Conservation (phyloP, 192 early-diverging fungal genomes). For the Coemansia sp. region DNA sequence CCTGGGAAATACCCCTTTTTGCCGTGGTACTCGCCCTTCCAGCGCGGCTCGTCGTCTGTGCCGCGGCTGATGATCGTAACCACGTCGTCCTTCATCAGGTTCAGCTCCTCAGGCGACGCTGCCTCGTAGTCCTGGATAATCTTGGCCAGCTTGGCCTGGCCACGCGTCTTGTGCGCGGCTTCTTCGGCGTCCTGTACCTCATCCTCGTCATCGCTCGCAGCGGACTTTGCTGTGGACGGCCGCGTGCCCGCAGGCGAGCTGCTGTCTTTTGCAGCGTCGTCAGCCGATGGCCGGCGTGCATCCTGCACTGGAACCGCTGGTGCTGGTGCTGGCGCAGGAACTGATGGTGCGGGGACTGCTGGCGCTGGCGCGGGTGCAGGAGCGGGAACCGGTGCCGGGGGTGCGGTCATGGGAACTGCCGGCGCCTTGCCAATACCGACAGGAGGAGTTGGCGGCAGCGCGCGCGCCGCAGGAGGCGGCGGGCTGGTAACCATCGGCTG, state of each 20-base stretch:
- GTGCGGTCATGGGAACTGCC: constrained; percentile 1
- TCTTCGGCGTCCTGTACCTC: neutral
- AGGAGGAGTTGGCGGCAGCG: constrained; percentile 12
- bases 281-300: neutral
- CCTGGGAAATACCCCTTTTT: constrained; percentile 71
- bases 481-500: constrained; percentile 9
- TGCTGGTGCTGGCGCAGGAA: constrained; percentile 8
- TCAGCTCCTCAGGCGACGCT: constrained; percentile 62
- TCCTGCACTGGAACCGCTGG: constrained; percentile 7
- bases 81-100: constrained; percentile 62
- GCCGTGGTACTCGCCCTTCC: constrained; percentile 79
- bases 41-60: constrained; percentile 55
- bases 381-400: constrained; percentile 4
- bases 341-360: neutral
- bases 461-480: constrained; percentile 21
- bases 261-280: neutral
- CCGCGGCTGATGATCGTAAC: constrained; percentile 66
- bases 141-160: constrained; percentile 52
- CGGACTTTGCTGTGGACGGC: neutral
- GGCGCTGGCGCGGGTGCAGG: neutral
- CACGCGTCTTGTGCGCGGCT: constrained; percentile 8
- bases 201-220: neutral
- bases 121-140: constrained; percentile 74
- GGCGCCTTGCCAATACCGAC: constrained; percentile 2
- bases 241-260: neutral